phyloP scores from a whole-genome alignment of 2,329 filamentous ascomycete genomes.

The Sarocladiaceae sp. region DNA sequence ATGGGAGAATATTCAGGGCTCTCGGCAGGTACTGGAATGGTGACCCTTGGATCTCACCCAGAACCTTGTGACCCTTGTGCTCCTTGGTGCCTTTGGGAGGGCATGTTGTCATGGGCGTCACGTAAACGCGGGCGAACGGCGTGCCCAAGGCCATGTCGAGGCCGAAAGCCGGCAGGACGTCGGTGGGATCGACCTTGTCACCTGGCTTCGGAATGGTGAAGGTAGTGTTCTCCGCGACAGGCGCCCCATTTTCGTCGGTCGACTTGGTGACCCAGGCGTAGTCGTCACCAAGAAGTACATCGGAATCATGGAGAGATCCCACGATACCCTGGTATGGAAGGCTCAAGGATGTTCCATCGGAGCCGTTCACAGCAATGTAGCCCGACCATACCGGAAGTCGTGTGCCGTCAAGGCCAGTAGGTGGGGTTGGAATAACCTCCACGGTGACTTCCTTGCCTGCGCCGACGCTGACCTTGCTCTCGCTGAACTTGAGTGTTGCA shows the following conservation, averaged over 20 bases:
- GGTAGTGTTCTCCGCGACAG: slow-evolving; percentile 28
- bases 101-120: not conserved
- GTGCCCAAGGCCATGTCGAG: slow-evolving; percentile 7
- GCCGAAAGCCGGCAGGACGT: slow-evolving; percentile 34
- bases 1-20: slow-evolving; percentile 23
- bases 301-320: slow-evolving; percentile 26
- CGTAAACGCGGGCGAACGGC: slow-evolving; percentile 18
- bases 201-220: slow-evolving; percentile 39
- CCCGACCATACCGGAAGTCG: slow-evolving; percentile 39
- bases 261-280: slow-evolving; percentile 30
- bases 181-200: slow-evolving; percentile 20
- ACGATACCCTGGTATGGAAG: slow-evolving; percentile 36
- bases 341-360: slow-evolving; percentile 28
- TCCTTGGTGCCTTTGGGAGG: not conserved
- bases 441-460: slow-evolving; percentile 40
- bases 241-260: slow-evolving; percentile 22
- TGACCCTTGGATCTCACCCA: slow-evolving; percentile 39
- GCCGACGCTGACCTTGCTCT: slow-evolving; percentile 37
- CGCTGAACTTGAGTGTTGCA: slow-evolving; percentile 39
- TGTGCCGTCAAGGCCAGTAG: slow-evolving; percentile 19
- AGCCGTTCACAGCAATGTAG: slow-evolving; percentile 34
- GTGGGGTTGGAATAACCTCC: slow-evolving; percentile 35
- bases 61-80: slow-evolving; percentile 19
- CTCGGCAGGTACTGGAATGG: slow-evolving; percentile 31
- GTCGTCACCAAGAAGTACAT: slow-evolving; percentile 24